Conservation (phyloP, 306 rosid genomes). For the Cucumis cinereus region DNA sequence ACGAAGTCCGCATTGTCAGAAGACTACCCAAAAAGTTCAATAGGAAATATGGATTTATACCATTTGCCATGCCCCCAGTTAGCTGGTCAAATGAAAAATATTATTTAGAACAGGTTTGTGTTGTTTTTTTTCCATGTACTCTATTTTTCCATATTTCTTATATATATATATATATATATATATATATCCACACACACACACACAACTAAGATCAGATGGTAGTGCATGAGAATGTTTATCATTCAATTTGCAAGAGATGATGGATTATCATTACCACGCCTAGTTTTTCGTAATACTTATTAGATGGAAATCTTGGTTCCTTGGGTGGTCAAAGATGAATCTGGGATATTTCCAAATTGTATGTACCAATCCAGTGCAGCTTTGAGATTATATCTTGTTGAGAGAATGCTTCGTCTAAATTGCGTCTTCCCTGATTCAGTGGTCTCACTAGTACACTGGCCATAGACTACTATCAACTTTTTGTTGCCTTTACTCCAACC, state of each 20-base stretch:
- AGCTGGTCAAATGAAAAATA: slow-evolving; percentile 93
- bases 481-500: not conserved
- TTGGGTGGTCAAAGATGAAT: not conserved
- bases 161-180: too few relatives aligned
- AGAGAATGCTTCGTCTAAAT: not conserved
- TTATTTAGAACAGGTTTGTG: slow-evolving; percentile 76
- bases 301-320: slow-evolving; percentile 1
- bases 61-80: slow-evolving; percentile 78
- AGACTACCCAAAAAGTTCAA: slow-evolving; percentile 70
- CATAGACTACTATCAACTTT: not conserved
- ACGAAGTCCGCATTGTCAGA: slow-evolving; percentile 81
- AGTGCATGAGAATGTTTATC: not conserved
- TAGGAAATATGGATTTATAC: slow-evolving; percentile 43
- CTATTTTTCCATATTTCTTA: not conserved
- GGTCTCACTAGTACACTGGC: not conserved
- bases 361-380: not conserved
- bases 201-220: not conserved
- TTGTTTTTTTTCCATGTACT: not conserved
- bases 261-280: not conserved
- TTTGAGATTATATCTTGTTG: not conserved
- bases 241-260: not conserved
- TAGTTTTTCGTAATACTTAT: not conserved
- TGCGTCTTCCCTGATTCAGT: not conserved
- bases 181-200: too few relatives aligned
- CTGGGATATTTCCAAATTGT: not conserved